These are phyloP conservation scores for Hypholoma sublateritium DNA, from an alignment of 768 basidiomycete genomes.

Conservation along the genomic window DNA sequence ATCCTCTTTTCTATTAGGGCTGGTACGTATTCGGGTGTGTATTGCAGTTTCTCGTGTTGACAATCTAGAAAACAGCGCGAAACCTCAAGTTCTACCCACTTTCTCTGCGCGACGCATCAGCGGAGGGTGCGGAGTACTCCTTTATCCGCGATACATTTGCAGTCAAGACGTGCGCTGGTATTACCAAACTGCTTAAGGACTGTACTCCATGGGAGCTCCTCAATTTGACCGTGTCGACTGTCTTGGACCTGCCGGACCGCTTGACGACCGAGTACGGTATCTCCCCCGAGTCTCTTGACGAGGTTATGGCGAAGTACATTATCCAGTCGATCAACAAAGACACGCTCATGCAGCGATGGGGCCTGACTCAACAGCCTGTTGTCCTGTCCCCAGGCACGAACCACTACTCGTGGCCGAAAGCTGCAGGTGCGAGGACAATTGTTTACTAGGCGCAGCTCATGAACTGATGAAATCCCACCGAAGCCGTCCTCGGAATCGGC, in stretches of 20 bases:
- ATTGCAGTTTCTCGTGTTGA: neutral
- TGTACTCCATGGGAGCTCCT: slow-evolving; percentile 40
- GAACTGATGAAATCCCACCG: slow-evolving; percentile 13
- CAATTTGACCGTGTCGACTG: slow-evolving; percentile 32
- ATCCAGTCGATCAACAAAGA: slow-evolving; percentile 38
- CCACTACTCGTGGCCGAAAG: slow-evolving; percentile 51
- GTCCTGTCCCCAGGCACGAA: slow-evolving; percentile 26
- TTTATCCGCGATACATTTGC: slow-evolving; percentile 33
- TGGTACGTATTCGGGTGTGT: slow-evolving; percentile 2
- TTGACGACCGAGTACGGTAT: slow-evolving; percentile 33
- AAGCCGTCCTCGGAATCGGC: slow-evolving; percentile 42
- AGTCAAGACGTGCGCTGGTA: slow-evolving; percentile 24
- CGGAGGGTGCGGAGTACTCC: slow-evolving; percentile 23
- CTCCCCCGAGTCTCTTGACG: slow-evolving; percentile 28
- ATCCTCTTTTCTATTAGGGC: slow-evolving; percentile 4
- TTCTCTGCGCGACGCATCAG: slow-evolving; percentile 33
- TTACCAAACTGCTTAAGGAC: slow-evolving; percentile 25
- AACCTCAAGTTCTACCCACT: slow-evolving; percentile 49
- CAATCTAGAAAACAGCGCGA: slow-evolving; percentile 29
- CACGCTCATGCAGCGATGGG: slow-evolving; percentile 18
- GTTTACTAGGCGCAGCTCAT: neutral
- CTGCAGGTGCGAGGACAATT: slow-evolving; percentile 30
- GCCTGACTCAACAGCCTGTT: slow-evolving; percentile 21
- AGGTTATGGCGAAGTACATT: slow-evolving; percentile 28
- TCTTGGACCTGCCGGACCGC: slow-evolving; percentile 35